Evolutionary conservation across 2,329 filamentous ascomycete genomes (phyloP), one percentile per base, ranked within the genome.

Genomic region (Epichloe sylvatica): DNA sequence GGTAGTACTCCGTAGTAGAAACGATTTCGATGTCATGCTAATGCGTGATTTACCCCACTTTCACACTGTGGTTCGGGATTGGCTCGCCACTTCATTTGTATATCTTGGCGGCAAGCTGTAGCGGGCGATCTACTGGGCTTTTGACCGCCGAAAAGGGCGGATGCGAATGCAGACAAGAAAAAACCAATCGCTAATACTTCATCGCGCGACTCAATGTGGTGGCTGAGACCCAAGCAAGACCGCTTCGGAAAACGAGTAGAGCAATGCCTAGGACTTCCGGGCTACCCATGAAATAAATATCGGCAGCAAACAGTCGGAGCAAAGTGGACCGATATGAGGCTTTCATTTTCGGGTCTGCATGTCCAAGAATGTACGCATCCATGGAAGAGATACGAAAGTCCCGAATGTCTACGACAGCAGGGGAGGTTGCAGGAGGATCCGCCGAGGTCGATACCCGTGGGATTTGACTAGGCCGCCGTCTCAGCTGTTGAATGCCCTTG

Each of bases 311-410:
- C 15, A 74, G 53, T 46, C 60, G 65, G 46, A 70, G 47, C 8
- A 75, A 62, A 2, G 66, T 55, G 3, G 57, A 52, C 34, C 64
- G 55, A 52, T 77, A 77, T 2, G 48, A 33, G 21, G 36, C 55
- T 56, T 61, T 63, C 30, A 58, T 52, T 33, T 47, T 23, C 7
- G 46, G 36, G 25, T 67, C 58, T 21, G 60, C 61, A 38, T 62
- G 55, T n/a, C 45, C 52, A 8, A 75, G 57, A 4, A 76, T 64
- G 52, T 68, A 76, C 12, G 65, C 71, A 53, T 78, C 74, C 71
- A 77, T 73, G 21, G 69, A 65, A 1, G 73, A 76, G 13, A 72
- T 69, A 35, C 70, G 68, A 56, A 75, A 74, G 8, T 60, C 63
- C 19, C 71, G 68, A 42, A 75, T 71, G 43, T 76, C 72, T 17